Evolutionary conservation across 2,329 filamentous ascomycete species (phyloP), one percentile per base, ranked within the genome.

Genomic region (Aspergillaceae sp.): DNA sequence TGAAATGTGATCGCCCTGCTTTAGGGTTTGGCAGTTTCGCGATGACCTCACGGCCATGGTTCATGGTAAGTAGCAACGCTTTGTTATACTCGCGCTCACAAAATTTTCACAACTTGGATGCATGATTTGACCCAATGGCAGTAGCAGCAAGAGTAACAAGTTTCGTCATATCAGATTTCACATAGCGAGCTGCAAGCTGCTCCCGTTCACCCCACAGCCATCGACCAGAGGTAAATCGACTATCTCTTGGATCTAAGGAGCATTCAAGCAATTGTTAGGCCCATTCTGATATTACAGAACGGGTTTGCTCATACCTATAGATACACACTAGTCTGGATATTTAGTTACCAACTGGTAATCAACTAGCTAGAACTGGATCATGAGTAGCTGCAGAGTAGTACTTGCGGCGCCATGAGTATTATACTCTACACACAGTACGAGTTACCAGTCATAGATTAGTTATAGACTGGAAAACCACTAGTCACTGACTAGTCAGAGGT

Each of bases 131-230:
- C 40, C 61, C 61, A 33, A 61, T 47, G 19, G 50, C 56, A 44
- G 59, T 46, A 41, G 60, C 58, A 42, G 65, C 64, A 37, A 66
- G 45, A 45, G 57, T 41, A 45, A 66, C 42, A 19, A 71, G 62
- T n/a, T 51, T 54, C 36, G 52, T 4, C 2, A 70, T 50, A 50
- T 70, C 59, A 44, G 69, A 68, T 8, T 46, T 46, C 30, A 54
- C 50, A 50, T 61, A 64, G 40, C 65, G 61, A 28, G 52, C 53
- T 46, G 54, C 56, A 40, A 65, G 51, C 46, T 65, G 59, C 34
- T 51, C 46, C 10, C 51, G 46, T 48, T 70, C 67, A 42, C 62
- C 49, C 63, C 60, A 63, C 26, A 67, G 53, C 61, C 63, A 67
- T 41, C 64, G 56, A 29, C 60, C 60, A 44, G 58, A 60, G 27